Evolutionary conservation across 352 stramenopile species (phyloP).

Genomic region (Phytophthora niederhauseri): DNA sequence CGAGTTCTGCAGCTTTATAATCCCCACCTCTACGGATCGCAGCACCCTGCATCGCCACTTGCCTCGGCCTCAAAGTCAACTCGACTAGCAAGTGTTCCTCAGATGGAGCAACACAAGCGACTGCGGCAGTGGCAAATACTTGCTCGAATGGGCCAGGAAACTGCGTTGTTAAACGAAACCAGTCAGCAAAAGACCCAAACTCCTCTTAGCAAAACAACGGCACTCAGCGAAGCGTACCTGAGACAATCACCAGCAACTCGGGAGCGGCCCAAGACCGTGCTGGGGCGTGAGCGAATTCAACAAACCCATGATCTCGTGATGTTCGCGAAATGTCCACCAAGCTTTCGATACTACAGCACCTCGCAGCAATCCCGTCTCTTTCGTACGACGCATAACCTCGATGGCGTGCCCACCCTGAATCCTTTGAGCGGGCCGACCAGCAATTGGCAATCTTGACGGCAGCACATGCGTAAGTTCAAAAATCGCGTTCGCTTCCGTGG

Average conservation of each 20-base stretch:
- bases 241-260: slow-evolving; percentile 16
- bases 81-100: slow-evolving; percentile 22
- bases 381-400: slow-evolving; percentile 2
- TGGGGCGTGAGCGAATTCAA: slow-evolving; percentile 13
- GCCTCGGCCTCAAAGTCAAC: slow-evolving; percentile 17
- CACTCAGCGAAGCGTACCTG: slow-evolving; percentile 31
- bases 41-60: slow-evolving; percentile 19
- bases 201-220: slow-evolving; percentile 3
- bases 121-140: slow-evolving; percentile 29
- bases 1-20: slow-evolving; percentile 70
- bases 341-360: slow-evolving; percentile 12
- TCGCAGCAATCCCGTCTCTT: neutral
- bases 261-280: slow-evolving; percentile 16
- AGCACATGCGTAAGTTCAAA: neutral
- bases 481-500: neutral
- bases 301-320: slow-evolving; percentile 6
- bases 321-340: slow-evolving; percentile 14
- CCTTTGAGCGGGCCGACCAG: neutral
- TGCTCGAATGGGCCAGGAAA: slow-evolving; percentile 28
- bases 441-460: slow-evolving; percentile 1
- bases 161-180: slow-evolving; percentile 27
- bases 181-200: slow-evolving; percentile 27
- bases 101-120: slow-evolving; percentile 34
- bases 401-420: slow-evolving; percentile 3
- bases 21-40: slow-evolving; percentile 50